phyloP scores from a whole-genome alignment of 116 monocot species.

The Phalaenopsis hybrid region DNA sequence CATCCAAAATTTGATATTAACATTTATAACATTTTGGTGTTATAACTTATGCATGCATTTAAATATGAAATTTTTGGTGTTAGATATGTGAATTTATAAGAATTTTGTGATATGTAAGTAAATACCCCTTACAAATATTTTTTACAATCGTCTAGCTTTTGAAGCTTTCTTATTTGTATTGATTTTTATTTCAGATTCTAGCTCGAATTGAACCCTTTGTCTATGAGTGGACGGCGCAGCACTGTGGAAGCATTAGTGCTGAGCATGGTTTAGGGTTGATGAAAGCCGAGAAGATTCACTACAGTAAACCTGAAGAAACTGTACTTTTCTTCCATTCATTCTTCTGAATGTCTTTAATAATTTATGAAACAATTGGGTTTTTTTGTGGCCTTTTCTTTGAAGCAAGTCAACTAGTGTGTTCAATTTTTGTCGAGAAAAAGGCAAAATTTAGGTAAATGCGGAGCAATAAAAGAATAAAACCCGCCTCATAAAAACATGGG shows the following conservation, averaged over 20 bases:
- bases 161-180: background rate
- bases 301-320: constrained; percentile 83
- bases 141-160: background rate
- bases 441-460: no score
- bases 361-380: background rate
- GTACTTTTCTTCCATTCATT: constrained; percentile 20
- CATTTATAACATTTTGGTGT: no score
- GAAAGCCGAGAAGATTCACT: constrained; percentile 97
- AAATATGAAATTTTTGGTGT: no score
- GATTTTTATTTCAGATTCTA: constrained; percentile 39
- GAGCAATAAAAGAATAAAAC: background rate
- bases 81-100: no score
- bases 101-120: no score
- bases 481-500: no score
- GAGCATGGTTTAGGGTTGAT: constrained; percentile 96
- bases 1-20: no score
- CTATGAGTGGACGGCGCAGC: constrained; percentile 86
- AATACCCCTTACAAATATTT: background rate
- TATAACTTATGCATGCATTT: no score
- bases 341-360: background rate
- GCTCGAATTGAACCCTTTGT: constrained; percentile 92
- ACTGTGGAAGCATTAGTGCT: constrained; percentile 89
- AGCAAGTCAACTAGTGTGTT: background rate
- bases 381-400: background rate
- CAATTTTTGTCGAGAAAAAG: background rate